Evolutionary conservation across 192 early-diverging fungal genomes (phyloP).

Genomic region (Pilobolus umbonatus): DNA sequence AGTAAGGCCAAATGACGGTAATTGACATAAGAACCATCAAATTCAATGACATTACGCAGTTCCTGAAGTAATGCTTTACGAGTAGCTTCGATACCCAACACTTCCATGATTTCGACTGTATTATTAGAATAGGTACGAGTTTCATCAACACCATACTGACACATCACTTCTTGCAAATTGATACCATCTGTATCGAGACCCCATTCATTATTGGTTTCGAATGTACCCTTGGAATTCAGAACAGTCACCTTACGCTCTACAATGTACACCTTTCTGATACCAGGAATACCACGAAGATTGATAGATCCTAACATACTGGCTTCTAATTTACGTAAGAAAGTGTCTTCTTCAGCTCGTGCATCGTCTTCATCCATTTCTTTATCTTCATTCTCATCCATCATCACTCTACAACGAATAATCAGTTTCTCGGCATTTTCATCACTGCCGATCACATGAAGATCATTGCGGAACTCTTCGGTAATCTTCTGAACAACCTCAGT

Average conservation of each 20-base stretch:
- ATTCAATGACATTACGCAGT: slow-evolving; percentile 89
- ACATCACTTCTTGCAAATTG: slow-evolving; percentile 84
- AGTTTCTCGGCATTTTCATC: slow-evolving; percentile 90
- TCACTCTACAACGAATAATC: slow-evolving; percentile 84
- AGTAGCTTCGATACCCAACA: slow-evolving; percentile 97
- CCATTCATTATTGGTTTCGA: slow-evolving; percentile 61
- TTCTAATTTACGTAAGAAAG: slow-evolving; percentile 85
- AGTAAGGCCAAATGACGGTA: slow-evolving; percentile 95
- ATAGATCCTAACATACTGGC: slow-evolving; percentile 81
- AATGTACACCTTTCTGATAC: slow-evolving; percentile 84
- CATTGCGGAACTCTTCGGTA: slow-evolving; percentile 69
- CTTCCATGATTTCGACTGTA: slow-evolving; percentile 84
- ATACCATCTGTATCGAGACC: slow-evolving; percentile 92
- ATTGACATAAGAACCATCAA: slow-evolving; percentile 96
- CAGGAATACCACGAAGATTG: slow-evolving; percentile 82
- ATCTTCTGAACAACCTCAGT: slow-evolving; percentile 78
- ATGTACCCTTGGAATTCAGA: slow-evolving; percentile 59
- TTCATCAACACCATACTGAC: slow-evolving; percentile 77
- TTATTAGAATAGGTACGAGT: slow-evolving; percentile 86
- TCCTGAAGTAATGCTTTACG: slow-evolving; percentile 85
- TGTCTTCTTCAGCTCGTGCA: slow-evolving; percentile 67
- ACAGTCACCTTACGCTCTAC: slow-evolving; percentile 46
- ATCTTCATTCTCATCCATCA: slow-evolving; percentile 58
- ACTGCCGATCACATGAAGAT: slow-evolving; percentile 76
- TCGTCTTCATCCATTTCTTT: slow-evolving; percentile 64